Evolutionary conservation across 257 asterid genomes (phyloP).

Genomic region (Plantago elongata): DNA sequence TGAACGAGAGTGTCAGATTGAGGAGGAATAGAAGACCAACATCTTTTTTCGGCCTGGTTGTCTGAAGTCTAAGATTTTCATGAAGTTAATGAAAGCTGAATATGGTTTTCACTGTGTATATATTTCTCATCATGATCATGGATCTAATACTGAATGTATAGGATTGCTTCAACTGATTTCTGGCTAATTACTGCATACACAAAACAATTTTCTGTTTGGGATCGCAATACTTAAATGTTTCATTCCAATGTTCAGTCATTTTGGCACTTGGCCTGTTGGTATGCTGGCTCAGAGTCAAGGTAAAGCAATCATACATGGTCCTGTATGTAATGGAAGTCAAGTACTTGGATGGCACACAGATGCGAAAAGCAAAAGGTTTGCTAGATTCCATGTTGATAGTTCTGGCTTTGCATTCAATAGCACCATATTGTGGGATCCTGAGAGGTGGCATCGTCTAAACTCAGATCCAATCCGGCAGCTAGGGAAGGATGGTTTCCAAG

Average conservation of each 20-base stretch:
- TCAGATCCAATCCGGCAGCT: conserved; percentile 71
- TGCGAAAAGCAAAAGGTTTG: conserved; percentile 79
- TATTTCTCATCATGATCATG: too few relatives aligned
- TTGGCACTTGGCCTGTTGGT: conserved; percentile 99
- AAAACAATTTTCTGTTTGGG: too few relatives aligned
- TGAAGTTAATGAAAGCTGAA: too few relatives aligned
- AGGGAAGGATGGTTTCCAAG: conserved; percentile 93
- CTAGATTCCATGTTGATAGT: conserved; percentile 94
- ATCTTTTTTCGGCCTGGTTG: too few relatives aligned
- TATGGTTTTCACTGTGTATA: too few relatives aligned
- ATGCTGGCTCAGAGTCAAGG: conserved; percentile 80
- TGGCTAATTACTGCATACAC: too few relatives aligned
- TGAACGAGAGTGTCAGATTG: too few relatives aligned
- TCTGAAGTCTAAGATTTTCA: too few relatives aligned
- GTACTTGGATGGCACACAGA: conserved; percentile 98
- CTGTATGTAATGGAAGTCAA: conserved; percentile 87
- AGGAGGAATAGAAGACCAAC: too few relatives aligned
- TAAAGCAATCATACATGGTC: conserved; percentile 80
- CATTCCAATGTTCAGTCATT: conserved; percentile 51
- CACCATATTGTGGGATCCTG: conserved; percentile 88
- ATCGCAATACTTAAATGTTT: conserved; percentile 17
- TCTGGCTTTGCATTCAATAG: conserved; percentile 98
- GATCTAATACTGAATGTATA: too few relatives aligned
- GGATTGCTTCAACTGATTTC: too few relatives aligned
- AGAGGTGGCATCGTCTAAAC: conserved; percentile 71